A percentile compares a stretch with the other conserved stretches of the same genome.
phyloP scores from a whole-genome alignment of 768 basidiomycete species.

The Albatrellus ellisii region DNA sequence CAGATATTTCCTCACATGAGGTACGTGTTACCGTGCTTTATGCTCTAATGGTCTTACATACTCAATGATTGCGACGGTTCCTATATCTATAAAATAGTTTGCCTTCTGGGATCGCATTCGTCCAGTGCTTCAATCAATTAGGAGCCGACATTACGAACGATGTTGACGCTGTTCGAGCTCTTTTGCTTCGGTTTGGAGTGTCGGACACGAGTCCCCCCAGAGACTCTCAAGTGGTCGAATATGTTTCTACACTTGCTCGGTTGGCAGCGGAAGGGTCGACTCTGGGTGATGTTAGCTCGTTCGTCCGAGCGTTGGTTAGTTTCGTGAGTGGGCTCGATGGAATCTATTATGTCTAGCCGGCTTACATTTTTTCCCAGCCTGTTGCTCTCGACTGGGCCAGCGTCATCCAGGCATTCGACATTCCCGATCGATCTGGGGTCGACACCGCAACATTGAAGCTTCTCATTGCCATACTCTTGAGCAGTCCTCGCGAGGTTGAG shows the following conservation, averaged over 20 bases:
- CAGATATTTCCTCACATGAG: conserved; percentile 64
- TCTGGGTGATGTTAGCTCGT: conserved; percentile 60
- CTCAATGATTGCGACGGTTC: conserved; percentile 7
- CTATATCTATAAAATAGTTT: conserved; percentile 32
- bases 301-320: conserved; percentile 60
- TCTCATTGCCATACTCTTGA: conserved; percentile 75
- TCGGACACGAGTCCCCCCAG: conserved; percentile 58
- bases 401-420: conserved; percentile 80
- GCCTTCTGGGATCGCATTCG: conserved; percentile 49
- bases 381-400: conserved; percentile 64
- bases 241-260: conserved; percentile 52
- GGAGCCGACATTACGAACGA: conserved; percentile 74
- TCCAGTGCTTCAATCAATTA: conserved; percentile 64
- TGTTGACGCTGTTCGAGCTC: conserved; percentile 50
- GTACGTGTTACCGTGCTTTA: no score
- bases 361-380: conserved; percentile 30
- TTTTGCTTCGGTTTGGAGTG: conserved; percentile 66
- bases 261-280: conserved; percentile 60
- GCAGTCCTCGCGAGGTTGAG: conserved; percentile 64
- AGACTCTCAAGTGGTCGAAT: conserved; percentile 58
- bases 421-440: conserved; percentile 68
- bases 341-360: conserved; percentile 4
- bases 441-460: conserved; percentile 86
- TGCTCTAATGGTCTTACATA: no score
- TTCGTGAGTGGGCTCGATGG: conserved; percentile 51